Conservation (phyloP, 139 green algal genomes). For the Cymbomonas tetramitiformis region DNA sequence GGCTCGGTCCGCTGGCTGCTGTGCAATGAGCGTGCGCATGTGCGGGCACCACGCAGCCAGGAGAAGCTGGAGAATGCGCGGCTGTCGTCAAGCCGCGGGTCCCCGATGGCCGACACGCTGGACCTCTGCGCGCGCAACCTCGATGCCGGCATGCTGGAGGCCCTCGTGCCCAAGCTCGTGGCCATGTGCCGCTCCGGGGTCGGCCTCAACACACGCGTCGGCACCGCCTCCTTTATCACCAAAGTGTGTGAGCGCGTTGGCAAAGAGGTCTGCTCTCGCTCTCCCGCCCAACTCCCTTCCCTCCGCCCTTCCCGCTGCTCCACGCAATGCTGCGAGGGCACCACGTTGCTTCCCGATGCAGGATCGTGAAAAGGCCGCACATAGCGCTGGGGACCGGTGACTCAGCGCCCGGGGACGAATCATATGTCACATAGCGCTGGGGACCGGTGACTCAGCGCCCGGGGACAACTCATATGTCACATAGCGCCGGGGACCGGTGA, state of each 20-base stretch:
- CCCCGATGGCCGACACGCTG: slow-evolving; percentile 48
- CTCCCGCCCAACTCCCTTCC: neutral
- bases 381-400: too few relatives aligned
- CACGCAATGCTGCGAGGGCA: neutral
- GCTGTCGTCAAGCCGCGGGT: slow-evolving; percentile 30
- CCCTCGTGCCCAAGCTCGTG: slow-evolving; percentile 28
- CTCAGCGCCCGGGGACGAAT: too few relatives aligned
- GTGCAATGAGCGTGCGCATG: slow-evolving; percentile 15
- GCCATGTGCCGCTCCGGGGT: slow-evolving; percentile 16
- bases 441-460: too few relatives aligned
- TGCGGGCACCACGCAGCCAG: slow-evolving; percentile 11
- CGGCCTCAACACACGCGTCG: slow-evolving; percentile 41
- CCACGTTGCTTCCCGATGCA: neutral
- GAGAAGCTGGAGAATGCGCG: slow-evolving; percentile 46
- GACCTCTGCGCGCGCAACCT: slow-evolving; percentile 38
- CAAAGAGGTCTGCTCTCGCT: neutral
- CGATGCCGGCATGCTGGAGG: slow-evolving; percentile 34
- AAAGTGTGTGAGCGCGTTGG: neutral
- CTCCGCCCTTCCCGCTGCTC: neutral
- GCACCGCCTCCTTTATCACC: slow-evolving; percentile 54
- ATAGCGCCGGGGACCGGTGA: too few relatives aligned
- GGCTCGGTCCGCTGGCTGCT: neutral
- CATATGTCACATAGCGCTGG: too few relatives aligned
- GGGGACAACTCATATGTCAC: too few relatives aligned
- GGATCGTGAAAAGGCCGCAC: neutral